phyloP scores from a whole-genome alignment of 2,329 filamentous ascomycete genomes.

The Zasmidium citrigriseum region DNA sequence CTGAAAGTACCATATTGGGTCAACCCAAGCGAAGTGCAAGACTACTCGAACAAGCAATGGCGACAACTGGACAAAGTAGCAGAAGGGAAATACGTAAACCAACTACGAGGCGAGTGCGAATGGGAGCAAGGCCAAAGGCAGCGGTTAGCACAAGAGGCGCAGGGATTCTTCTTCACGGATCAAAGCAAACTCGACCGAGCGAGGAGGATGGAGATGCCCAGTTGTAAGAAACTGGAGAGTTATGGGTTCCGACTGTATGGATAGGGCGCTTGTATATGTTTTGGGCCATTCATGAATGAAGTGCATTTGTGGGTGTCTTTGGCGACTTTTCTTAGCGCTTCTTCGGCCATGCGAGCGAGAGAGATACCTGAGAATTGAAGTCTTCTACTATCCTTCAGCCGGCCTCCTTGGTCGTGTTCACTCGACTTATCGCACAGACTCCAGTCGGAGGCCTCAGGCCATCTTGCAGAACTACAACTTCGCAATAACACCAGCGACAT shows the following conservation, averaged over 20 bases:
- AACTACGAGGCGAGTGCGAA: conserved; percentile 71
- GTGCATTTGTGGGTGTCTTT: neutral
- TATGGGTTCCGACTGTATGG: conserved; percentile 42
- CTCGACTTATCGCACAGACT: too few species aligned
- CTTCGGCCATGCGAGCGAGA: too few species aligned
- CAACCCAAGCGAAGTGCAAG: conserved; percentile 73
- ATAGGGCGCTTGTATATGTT: neutral
- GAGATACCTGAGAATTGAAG: too few species aligned
- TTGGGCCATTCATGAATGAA: neutral
- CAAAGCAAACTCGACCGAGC: conserved; percentile 76
- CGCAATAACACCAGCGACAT: conserved; percentile 13
- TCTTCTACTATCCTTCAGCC: too few species aligned
- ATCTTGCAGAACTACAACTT: neutral
- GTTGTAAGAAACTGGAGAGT: conserved; percentile 58
- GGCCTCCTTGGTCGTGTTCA: too few species aligned
- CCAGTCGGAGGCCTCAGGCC: neutral
- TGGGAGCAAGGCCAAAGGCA: conserved; percentile 67
- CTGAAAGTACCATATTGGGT: conserved; percentile 82
- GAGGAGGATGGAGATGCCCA: conserved; percentile 59
- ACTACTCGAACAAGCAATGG: conserved; percentile 70
- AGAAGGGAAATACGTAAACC: conserved; percentile 70
- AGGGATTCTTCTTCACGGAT: conserved; percentile 86
- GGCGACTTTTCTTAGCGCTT: too few species aligned
- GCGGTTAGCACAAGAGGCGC: conserved; percentile 72
- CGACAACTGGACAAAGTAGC: conserved; percentile 73